phyloP scores from a whole-genome alignment of 179 eudicot species.

The Pouteria campechiana region DNA sequence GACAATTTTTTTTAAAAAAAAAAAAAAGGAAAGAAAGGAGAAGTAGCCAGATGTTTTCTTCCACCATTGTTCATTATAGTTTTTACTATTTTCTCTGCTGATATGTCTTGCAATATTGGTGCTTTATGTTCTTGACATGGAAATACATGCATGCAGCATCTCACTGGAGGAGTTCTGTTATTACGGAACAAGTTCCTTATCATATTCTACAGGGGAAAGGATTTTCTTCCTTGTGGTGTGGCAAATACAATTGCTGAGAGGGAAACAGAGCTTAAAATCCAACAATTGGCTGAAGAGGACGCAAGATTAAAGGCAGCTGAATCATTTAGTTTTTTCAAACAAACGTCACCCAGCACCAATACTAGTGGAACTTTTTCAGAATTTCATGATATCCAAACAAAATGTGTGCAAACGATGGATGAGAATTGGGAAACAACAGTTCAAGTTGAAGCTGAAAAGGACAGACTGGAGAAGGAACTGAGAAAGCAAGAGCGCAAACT shows the following conservation, averaged over 20 bases:
- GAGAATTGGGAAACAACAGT: constrained; percentile 21
- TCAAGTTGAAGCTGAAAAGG: constrained; percentile 52
- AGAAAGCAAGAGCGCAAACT: constrained; percentile 54
- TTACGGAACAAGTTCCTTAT: constrained; percentile 92
- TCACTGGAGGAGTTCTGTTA: constrained; percentile 90
- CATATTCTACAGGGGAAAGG: constrained; percentile 89
- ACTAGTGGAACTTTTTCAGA: constrained; percentile 63
- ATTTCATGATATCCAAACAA: constrained; percentile 42
- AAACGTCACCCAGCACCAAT: constrained; percentile 18
- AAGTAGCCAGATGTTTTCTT: too few relatives aligned
- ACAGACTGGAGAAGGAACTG: constrained; percentile 52
- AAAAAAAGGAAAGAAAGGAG: too few relatives aligned
- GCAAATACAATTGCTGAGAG: constrained; percentile 48
- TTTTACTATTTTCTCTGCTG: too few relatives aligned
- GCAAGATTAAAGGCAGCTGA: constrained; percentile 52
- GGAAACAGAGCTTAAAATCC: constrained; percentile 55
- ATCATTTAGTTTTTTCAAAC: constrained; percentile 17
- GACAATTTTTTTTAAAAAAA: too few relatives aligned
- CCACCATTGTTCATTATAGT: too few relatives aligned
- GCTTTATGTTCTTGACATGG: too few relatives aligned
- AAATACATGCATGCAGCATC: constrained; percentile 59
- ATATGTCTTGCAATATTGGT: too few relatives aligned
- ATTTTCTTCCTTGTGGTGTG: constrained; percentile 56
- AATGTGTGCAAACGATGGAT: constrained; percentile 12
- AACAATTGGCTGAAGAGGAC: constrained; percentile 75